These are phyloP conservation scores for Botrytis deweyae DNA, from an alignment of 2,329 filamentous ascomycete genomes.

Conservation along the genomic window DNA sequence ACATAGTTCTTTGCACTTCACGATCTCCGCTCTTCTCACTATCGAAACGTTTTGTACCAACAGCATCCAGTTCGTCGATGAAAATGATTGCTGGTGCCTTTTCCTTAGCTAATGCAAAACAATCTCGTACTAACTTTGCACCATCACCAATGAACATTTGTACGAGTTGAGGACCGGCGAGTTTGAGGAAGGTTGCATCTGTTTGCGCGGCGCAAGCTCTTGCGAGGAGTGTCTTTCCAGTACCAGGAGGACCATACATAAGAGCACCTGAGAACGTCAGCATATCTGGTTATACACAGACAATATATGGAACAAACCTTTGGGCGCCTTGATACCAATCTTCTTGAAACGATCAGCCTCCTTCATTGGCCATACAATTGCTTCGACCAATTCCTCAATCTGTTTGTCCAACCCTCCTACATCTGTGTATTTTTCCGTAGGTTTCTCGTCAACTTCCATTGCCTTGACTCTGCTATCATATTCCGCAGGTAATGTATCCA, in stretches of 20 bases:
- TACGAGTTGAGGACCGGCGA: constrained; percentile 94
- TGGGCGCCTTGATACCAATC: constrained; percentile 98
- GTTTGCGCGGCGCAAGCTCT: constrained; percentile 97
- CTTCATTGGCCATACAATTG: constrained; percentile 99
- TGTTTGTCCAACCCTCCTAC: constrained; percentile 98
- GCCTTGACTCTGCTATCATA: constrained; percentile 99
- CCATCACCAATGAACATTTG: constrained; percentile 99
- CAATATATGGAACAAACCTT: constrained; percentile 62
- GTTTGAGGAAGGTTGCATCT: constrained; percentile 97
- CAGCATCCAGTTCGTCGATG: constrained; percentile 96
- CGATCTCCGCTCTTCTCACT: constrained; percentile 97
- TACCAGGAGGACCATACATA: constrained; percentile 95
- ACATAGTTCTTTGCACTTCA: constrained; percentile 97
- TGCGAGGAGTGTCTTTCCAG: constrained; percentile 87
- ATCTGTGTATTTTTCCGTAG: constrained; percentile 97
- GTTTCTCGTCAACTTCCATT: constrained; percentile 99
- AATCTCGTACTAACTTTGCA: constrained; percentile 95
- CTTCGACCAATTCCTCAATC: constrained; percentile 97
- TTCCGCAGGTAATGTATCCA: constrained; percentile 94
- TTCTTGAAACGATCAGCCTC: constrained; percentile 99
- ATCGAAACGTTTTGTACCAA: constrained; percentile 99
- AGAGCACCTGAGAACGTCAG: constrained; percentile 67
- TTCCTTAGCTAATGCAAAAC: constrained; percentile 96
- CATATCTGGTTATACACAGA: constrained; percentile 2
- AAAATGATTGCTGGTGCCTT: constrained; percentile 99